Percentiles rank a stretch among this genome's conserved stretches.
phyloP scores from a whole-genome alignment of 2,329 filamentous ascomycete species.

The Dothideomycetidae sp. region DNA sequence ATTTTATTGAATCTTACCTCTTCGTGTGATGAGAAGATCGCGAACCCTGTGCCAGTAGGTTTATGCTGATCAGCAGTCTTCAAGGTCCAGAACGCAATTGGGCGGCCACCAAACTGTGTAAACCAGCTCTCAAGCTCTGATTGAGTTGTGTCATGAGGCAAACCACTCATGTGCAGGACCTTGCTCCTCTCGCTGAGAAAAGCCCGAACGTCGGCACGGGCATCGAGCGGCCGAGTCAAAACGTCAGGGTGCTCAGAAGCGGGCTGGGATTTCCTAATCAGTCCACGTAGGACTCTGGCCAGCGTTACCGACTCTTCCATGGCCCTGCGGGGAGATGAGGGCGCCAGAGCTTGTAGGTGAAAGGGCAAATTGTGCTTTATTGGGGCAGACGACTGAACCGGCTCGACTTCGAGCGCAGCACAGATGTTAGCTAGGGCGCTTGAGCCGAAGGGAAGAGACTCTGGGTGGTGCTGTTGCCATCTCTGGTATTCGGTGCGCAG shows the following conservation, averaged over 20 bases:
- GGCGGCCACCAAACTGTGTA: constrained; percentile 92
- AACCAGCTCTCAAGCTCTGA: constrained; percentile 99
- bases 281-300: constrained; percentile 75
- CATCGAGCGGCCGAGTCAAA: constrained; percentile 88
- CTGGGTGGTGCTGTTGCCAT: constrained; percentile 96
- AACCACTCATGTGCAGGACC: constrained; percentile 91
- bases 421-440: constrained; percentile 96
- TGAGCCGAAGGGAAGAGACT: constrained; percentile 90
- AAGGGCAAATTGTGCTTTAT: constrained; percentile 99
- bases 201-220: constrained; percentile 85
- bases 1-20: constrained; percentile 79
- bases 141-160: constrained; percentile 96
- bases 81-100: constrained; percentile 97
- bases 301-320: constrained; percentile 97
- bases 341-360: constrained; percentile 88
- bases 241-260: constrained; percentile 88
- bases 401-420: constrained; percentile 92
- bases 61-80: constrained; percentile 98
- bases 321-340: constrained; percentile 84
- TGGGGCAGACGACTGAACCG: constrained; percentile 89
- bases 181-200: constrained; percentile 96
- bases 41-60: constrained; percentile 96
- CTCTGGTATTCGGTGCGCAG: constrained; percentile 93
- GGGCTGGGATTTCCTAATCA: constrained; percentile 93
- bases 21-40: constrained; percentile 96